Percentiles rank a stretch among this genome's conserved stretches.
phyloP scores from a whole-genome alignment of 352 stramenopile species.

The Phytophthora pini region DNA sequence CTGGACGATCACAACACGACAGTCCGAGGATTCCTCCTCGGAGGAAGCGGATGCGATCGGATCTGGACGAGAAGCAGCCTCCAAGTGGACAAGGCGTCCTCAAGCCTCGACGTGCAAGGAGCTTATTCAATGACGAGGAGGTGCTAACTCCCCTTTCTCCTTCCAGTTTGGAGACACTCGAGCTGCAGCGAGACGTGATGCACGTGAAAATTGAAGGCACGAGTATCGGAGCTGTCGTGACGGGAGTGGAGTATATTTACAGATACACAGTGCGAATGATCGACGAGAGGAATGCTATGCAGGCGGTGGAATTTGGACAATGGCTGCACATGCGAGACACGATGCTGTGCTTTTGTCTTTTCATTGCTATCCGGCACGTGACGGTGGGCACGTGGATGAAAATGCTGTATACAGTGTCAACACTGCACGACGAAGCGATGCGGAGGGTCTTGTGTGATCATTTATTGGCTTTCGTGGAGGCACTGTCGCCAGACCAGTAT shows the following conservation, averaged over 20 bases:
- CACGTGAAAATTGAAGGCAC: slow-evolving; percentile 53
- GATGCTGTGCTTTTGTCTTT: slow-evolving; percentile 55
- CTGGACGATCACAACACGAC: slow-evolving; percentile 7
- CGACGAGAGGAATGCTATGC: slow-evolving; percentile 35
- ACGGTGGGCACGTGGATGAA: slow-evolving; percentile 57
- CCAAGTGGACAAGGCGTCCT: slow-evolving; percentile 6
- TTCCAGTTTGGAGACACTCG: background rate
- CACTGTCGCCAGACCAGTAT: slow-evolving; percentile 27
- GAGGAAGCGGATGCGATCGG: slow-evolving; percentile 31
- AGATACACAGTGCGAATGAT: slow-evolving; percentile 44
- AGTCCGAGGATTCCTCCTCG: slow-evolving; percentile 13
- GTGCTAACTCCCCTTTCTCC: background rate
- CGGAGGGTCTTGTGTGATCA: slow-evolving; percentile 33
- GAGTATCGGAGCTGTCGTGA: slow-evolving; percentile 50
- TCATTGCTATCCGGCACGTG: slow-evolving; percentile 35
- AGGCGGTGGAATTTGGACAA: slow-evolving; percentile 49
- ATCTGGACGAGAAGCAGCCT: slow-evolving; percentile 22
- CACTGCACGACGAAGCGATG: slow-evolving; percentile 25
- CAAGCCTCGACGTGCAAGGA: slow-evolving; percentile 23
- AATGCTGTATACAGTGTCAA: slow-evolving; percentile 37
- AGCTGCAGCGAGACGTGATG: slow-evolving; percentile 25
- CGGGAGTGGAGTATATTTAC: slow-evolving; percentile 67
- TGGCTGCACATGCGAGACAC: slow-evolving; percentile 49
- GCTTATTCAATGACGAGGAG: slow-evolving; percentile 28
- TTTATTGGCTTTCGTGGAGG: slow-evolving; percentile 36